Evolutionary conservation across 2,329 filamentous ascomycete species (phyloP).

Genomic region (Thermothelomyces thermophilus): DNA sequence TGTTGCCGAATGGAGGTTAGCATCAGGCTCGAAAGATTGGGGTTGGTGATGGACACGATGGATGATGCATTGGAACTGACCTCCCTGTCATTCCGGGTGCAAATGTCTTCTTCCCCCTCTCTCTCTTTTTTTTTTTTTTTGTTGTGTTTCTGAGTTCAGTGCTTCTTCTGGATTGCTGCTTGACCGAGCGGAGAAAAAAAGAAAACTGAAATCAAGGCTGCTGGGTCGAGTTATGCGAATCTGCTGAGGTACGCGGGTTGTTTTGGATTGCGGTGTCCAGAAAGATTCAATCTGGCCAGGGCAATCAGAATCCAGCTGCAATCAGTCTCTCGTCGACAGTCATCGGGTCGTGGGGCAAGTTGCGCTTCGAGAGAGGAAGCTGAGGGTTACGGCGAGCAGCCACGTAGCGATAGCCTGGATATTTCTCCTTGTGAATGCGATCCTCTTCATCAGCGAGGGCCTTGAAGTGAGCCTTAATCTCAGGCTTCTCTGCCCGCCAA

Average conservation of each 20-base stretch:
- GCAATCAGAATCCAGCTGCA: slow-evolving; percentile 3
- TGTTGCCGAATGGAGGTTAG: no score
- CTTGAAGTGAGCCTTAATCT: slow-evolving; percentile 12
- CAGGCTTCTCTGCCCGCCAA: slow-evolving; percentile 11
- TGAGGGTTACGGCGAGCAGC: slow-evolving; percentile 4
- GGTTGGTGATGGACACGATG: no score
- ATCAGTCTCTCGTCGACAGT: slow-evolving; percentile 8
- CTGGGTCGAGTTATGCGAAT: no score
- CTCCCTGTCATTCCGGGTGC: no score
- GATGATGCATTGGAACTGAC: no score
- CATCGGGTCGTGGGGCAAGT: slow-evolving; percentile 4
- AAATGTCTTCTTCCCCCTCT: no score
- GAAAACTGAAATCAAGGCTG: no score
- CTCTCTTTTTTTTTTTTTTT: not conserved
- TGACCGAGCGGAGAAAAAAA: no score
- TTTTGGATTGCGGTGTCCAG: not conserved
- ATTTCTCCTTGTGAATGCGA: slow-evolving; percentile 6
- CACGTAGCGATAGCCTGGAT: slow-evolving; percentile 13
- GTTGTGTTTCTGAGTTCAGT: not conserved
- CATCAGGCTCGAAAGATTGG: no score
- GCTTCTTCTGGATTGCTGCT: not conserved
- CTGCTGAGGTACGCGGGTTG: no score
- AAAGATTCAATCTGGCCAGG: not conserved
- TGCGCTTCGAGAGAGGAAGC: not conserved
- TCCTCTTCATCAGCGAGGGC: slow-evolving; percentile 12